Evolutionary conservation across 495 filamentous ascomycete genomes (phyloP).

Genomic region (Aspergillus campestris): DNA sequence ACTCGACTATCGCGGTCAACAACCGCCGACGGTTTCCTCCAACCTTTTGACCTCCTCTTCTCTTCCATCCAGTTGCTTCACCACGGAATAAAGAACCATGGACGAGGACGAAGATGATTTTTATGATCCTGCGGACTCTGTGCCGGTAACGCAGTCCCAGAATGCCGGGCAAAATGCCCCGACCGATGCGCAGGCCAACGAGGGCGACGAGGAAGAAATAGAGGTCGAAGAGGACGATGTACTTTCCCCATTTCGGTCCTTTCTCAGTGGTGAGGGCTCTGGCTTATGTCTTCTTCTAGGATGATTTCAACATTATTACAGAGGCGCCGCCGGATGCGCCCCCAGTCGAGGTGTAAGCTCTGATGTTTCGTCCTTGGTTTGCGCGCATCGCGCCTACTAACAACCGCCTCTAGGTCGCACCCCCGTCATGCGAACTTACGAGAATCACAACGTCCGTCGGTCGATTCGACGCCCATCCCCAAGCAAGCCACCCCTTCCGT

Average conservation of each 20-base stretch:
- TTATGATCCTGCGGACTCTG: conserved; percentile 41
- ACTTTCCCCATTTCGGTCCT: conserved; percentile 27
- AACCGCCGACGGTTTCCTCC: conserved; percentile 11
- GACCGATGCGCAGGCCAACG: conserved; percentile 40
- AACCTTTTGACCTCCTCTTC: conserved; percentile 12
- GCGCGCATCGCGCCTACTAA: not conserved
- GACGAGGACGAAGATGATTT: conserved; percentile 49
- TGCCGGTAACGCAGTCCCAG: conserved; percentile 22
- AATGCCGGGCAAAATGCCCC: conserved; percentile 17
- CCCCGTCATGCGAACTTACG: conserved; percentile 41
- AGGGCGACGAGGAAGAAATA: conserved; percentile 66
- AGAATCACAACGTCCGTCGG: conserved; percentile 53
- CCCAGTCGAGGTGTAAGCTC: conserved; percentile 48
- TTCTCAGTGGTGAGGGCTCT: not conserved
- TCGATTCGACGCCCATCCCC: conserved; percentile 30
- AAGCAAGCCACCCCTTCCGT: conserved; percentile 28
- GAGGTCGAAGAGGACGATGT: conserved; percentile 63
- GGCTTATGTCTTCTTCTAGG: conserved; percentile 12
- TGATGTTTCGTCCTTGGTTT: not conserved
- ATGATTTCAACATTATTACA: conserved; percentile 95
- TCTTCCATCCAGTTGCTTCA: conserved; percentile 7
- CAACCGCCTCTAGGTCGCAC: conserved; percentile 21
- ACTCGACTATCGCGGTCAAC: no score
- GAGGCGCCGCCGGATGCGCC: conserved; percentile 72
- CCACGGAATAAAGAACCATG: conserved; percentile 20